Base-by-base conservation (phyloP, 2,329 filamentous ascomycete species). In the Gnomoniopsis smithogilvyi region DNA sequence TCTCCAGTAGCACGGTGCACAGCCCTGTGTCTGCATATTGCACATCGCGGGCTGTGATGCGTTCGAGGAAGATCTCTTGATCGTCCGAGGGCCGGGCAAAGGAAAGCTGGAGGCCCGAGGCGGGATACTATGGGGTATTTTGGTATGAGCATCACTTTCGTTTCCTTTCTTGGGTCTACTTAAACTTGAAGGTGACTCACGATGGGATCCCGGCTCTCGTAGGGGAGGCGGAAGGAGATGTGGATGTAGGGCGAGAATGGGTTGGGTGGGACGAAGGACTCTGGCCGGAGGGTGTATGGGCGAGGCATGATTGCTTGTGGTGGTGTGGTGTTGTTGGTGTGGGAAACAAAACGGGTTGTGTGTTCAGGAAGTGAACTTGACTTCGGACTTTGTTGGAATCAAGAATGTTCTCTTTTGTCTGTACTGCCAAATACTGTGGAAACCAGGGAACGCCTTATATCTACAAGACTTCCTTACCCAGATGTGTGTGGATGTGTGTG, bases 21-120 rank as follows among this genome's bases (percentile, higher is more conserved):
- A 60, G 46, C 41, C 61, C 58, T 3, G 50, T 50, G 26, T 54
- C 54, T 41, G 54, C 49, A 51, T 51, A 36, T 19, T 48, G 47
- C 54, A 62, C 51, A 33, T 61, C 58, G 33, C 46, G 38, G 36
- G 61, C 53, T 34, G 58, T 21, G 58, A 62, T 30, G 61, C 58
- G 17, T 12, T 41, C 54, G 38, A 51, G 33, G 33, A 62, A 62
- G 58, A 61, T 43, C 51, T 62, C 61, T 26, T 52, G 45, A 21
- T 52, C 21, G 49, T 53, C 43, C 41, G 41, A 34, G 34, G 51
- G 33, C 7, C 56, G 57, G 50, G 50, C 54, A 41, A 62, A 61
- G 24, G 61, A 62, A 38, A 62, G 46, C 54, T 62, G 58, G 33
- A 62, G 61, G 30, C 54, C 61, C 2, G 61, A 57, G 51, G 61